phyloP scores from a whole-genome alignment of 495 filamentous ascomycete species.

The Ascodesmis nigricans region DNA sequence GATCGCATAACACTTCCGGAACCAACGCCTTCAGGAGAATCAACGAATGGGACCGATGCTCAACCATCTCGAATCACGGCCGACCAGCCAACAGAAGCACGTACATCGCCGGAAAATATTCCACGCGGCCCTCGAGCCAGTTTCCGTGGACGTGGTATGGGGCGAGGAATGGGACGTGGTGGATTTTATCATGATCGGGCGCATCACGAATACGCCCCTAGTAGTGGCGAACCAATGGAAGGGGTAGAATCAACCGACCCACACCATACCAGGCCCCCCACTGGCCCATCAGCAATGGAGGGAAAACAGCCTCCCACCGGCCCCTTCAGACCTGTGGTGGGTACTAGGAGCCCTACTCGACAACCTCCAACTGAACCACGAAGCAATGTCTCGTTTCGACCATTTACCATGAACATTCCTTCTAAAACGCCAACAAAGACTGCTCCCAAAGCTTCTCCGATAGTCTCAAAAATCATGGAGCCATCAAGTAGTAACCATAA shows the following conservation, averaged over 20 bases:
- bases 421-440: slow-evolving; percentile 12
- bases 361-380: slow-evolving; percentile 4
- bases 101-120: slow-evolving; percentile 10
- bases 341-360: slow-evolving; percentile 11
- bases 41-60: no score
- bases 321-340: no score
- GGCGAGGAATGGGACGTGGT: no score
- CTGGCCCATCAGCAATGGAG: no score
- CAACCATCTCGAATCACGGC: slow-evolving; percentile 7
- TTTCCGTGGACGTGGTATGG: no score
- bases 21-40: no score
- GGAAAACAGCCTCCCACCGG: no score
- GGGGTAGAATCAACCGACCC: no score
- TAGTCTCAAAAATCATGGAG: slow-evolving; percentile 13
- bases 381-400: slow-evolving; percentile 15
- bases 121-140: slow-evolving; percentile 4
- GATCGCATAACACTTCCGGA: slow-evolving; percentile 15
- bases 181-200: no score
- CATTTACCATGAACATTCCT: slow-evolving; percentile 15
- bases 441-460: slow-evolving; percentile 12
- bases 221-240: no score
- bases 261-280: no score
- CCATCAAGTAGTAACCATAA: slow-evolving; percentile 8
- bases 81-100: slow-evolving; percentile 7
- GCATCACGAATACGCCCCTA: no score